phyloP scores from a whole-genome alignment of 2,329 filamentous ascomycete species.

The Diaporthe caulivora region DNA sequence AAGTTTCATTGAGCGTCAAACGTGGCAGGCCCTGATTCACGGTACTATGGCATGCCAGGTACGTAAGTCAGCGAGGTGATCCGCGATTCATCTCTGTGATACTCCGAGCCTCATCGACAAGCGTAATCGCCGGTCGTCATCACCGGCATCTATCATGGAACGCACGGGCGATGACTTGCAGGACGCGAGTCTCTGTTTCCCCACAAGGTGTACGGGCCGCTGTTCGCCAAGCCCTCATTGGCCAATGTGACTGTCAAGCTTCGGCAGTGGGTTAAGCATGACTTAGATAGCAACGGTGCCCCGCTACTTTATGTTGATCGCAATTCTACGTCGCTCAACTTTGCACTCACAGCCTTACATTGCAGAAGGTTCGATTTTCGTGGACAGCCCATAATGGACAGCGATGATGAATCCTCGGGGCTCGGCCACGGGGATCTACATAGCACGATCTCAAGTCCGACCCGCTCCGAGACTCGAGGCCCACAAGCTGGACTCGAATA shows the following conservation, averaged over 20 bases:
- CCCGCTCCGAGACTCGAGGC: not conserved
- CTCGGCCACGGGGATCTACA: conserved; percentile 5
- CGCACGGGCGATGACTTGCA: conserved; percentile 15
- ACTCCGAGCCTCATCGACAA: not conserved
- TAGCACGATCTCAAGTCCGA: not conserved
- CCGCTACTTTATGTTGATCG: conserved; percentile 22
- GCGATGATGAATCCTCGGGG: conserved; percentile 2
- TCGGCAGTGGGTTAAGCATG: conserved; percentile 15
- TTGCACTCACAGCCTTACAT: not conserved
- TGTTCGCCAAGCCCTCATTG: conserved; percentile 7
- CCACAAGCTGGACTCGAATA: not conserved
- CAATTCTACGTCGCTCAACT: not conserved
- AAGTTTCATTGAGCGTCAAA: not conserved
- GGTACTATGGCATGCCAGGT: not conserved
- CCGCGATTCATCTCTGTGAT: conserved; percentile 5
- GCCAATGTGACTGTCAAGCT: conserved; percentile 7
- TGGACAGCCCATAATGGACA: not conserved
- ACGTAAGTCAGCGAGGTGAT: conserved; percentile 3
- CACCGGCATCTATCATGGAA: not conserved
- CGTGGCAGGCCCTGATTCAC: no score
- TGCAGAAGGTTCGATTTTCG: not conserved
- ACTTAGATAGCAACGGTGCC: conserved; percentile 2
- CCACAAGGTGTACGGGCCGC: conserved; percentile 15
- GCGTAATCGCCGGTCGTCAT: conserved; percentile 28
- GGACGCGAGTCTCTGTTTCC: conserved; percentile 14